phyloP scores from a whole-genome alignment of 495 filamentous ascomycete species.

The Apodospora peruviana region DNA sequence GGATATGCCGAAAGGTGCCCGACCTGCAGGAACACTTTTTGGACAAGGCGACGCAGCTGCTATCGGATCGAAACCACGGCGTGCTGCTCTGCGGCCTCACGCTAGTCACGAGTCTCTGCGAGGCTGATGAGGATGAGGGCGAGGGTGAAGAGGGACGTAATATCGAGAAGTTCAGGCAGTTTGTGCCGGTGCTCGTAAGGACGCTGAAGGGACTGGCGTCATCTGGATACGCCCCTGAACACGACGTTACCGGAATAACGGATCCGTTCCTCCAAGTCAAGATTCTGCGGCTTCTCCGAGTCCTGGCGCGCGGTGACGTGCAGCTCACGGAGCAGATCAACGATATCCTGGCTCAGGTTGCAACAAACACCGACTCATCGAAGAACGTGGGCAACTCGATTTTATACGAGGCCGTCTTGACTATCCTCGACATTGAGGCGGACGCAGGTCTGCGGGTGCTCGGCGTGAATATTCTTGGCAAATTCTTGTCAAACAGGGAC shows the following conservation, averaged over 20 bases:
- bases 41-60: slow-evolving; percentile 83
- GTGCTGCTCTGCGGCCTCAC: slow-evolving; percentile 91
- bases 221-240: slow-evolving; percentile 95
- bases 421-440: slow-evolving; percentile 96
- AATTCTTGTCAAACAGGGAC: slow-evolving; percentile 94
- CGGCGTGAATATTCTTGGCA: slow-evolving; percentile 96
- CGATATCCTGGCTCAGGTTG: slow-evolving; percentile 96
- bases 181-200: slow-evolving; percentile 74
- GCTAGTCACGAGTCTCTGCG: slow-evolving; percentile 84
- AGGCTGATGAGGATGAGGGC: slow-evolving; percentile 88
- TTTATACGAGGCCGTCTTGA: slow-evolving; percentile 93
- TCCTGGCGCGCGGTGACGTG: slow-evolving; percentile 79
- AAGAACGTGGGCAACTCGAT: slow-evolving; percentile 99
- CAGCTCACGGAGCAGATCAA: slow-evolving; percentile 95
- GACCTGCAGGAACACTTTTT: slow-evolving; percentile 96
- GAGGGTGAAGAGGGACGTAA: slow-evolving; percentile 81
- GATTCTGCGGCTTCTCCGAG: slow-evolving; percentile 77
- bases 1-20: slow-evolving; percentile 95
- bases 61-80: slow-evolving; percentile 89
- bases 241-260: slow-evolving; percentile 95
- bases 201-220: slow-evolving; percentile 85
- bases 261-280: slow-evolving; percentile 99
- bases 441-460: slow-evolving; percentile 89
- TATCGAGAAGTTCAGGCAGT: slow-evolving; percentile 81
- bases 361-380: slow-evolving; percentile 94